Evolutionary conservation across 2,329 filamentous ascomycete genomes (phyloP), one percentile per base, ranked within the genome.

Genomic region (Aspergillus nomiae): DNA sequence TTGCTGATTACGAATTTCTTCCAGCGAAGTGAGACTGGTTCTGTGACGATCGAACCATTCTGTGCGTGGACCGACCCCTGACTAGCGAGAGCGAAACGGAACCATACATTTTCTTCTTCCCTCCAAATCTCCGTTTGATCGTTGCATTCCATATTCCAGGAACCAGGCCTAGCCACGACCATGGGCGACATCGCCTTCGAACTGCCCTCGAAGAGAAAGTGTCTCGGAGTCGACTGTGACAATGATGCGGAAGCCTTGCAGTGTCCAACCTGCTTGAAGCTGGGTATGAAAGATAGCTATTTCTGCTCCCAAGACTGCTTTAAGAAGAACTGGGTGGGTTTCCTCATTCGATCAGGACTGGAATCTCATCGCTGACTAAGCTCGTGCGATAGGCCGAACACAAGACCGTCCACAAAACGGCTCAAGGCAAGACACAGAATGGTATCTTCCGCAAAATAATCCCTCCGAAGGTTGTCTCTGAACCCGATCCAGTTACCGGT

Each of bases 261-360:
- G 78, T 97, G 94, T 77, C 94, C 94, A 60, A 97, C 91, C 28
- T 97, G 94, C 78, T 84, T 96, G 74, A 96, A 96, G 80, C 81
- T 93, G 24, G 91, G 89, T 41, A 89, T 93, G 77, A 91, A 92
- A 58, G 63, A 57, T 36, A 69, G 70, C 32, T 72, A 63, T 36
- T 97, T 97, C 80, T 97, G 94, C 82, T 90, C 92, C 16, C 94
- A 97, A 78, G 94, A 97, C 69, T 97, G 94, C 82, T 97, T 97
- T 82, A 97, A 96, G 85, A 90, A 87, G 78, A 97, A 92, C 83
- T 97, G 94, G 94, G 94, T 97, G 85, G 69, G 86, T 73, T 68
- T 64, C n/a, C 62, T 14, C 1, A 53, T 45, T n/a, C n/a, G n/a
- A n/a, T n/a, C n/a, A n/a, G n/a, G n/a, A n/a, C n/a, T n/a, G n/a